Conservation (phyloP, 805 yeast species). For the Alloascoidea africana region DNA sequence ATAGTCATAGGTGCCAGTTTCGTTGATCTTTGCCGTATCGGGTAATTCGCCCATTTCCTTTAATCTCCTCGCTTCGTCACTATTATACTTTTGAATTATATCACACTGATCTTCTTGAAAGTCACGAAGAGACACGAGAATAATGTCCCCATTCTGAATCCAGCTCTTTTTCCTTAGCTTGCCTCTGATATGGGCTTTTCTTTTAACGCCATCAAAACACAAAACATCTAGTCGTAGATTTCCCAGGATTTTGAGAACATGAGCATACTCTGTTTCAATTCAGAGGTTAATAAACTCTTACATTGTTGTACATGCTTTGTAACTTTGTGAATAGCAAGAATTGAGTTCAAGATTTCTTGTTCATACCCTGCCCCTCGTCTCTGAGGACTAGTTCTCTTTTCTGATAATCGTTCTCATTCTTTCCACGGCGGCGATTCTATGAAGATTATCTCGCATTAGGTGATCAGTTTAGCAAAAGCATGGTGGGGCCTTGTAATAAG, state of each 20-base stretch:
- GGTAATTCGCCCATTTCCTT: conserved; percentile 95
- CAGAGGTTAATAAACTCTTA: too few relatives aligned
- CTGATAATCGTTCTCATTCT: conserved; percentile 81
- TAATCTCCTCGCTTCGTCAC: conserved; percentile 95
- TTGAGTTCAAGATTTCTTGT: too few relatives aligned
- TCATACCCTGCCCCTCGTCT: conserved; percentile 71
- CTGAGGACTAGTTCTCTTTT: conserved; percentile 86
- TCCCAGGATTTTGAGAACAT: conserved; percentile 96
- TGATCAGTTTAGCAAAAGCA: too few relatives aligned
- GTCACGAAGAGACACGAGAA: conserved; percentile 89
- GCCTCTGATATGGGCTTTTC: conserved; percentile 98
- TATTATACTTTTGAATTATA: conserved; percentile 89
- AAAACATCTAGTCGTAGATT: conserved; percentile 92
- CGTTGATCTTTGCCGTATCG: conserved; percentile 92
- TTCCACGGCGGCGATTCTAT: conserved; percentile 95
- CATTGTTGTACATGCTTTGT: too few relatives aligned
- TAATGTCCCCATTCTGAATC: conserved; percentile 98
- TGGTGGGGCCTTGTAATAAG: too few relatives aligned
- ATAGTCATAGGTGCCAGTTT: conserved; percentile 93
- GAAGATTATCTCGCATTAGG: not conserved
- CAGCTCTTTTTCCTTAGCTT: conserved; percentile 98
- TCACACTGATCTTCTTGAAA: conserved; percentile 98
- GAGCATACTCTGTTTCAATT: conserved; percentile 84
- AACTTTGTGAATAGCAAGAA: too few relatives aligned
- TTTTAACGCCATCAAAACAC: conserved; percentile 86